phyloP scores from a whole-genome alignment of 2,329 filamentous ascomycete genomes.

The Calonectria pteridis region DNA sequence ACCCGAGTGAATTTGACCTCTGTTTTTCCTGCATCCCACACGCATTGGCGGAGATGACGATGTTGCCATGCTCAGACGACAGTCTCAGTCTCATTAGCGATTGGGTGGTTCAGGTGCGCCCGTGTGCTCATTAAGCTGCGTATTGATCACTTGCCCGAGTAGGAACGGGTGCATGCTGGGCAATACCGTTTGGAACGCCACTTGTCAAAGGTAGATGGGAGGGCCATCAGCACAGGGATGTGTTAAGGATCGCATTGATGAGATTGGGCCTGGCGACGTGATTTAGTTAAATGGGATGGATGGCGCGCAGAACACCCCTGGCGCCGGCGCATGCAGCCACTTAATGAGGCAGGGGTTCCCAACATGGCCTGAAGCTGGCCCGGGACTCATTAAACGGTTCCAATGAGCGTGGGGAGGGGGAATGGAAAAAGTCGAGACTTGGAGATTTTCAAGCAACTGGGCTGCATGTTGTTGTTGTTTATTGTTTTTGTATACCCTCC shows the following conservation, averaged over 20 bases:
- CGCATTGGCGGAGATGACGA: conserved; percentile 4
- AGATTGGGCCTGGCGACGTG: conserved; percentile 44
- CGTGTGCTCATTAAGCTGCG: conserved; percentile 3
- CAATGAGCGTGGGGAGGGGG: conserved; percentile 21
- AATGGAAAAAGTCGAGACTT: conserved; percentile 20
- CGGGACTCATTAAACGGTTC: conserved; percentile 39
- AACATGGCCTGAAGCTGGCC: conserved; percentile 39
- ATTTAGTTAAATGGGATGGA: conserved; percentile 43
- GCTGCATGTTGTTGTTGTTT: conserved; percentile 15
- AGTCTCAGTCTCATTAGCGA: conserved; percentile 4
- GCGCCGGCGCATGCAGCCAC: conserved; percentile 46
- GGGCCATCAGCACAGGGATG: conserved; percentile 30
- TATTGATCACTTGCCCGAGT: conserved; percentile 3
- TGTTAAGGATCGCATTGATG: conserved; percentile 36
- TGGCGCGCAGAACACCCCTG: conserved; percentile 48
- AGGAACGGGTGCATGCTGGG: not conserved
- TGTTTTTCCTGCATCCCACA: not conserved
- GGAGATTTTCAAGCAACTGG: conserved; percentile 11
- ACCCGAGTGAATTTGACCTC: not conserved
- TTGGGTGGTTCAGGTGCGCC: conserved; percentile 1
- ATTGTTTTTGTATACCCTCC: conserved; percentile 19
- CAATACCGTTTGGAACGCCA: conserved; percentile 34
- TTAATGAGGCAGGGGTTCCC: conserved; percentile 47
- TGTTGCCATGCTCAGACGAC: conserved; percentile 10
- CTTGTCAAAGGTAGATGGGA: conserved; percentile 33